These are phyloP conservation scores for Trichoderma endophyticum DNA, from an alignment of 2,329 filamentous ascomycete species.

Conservation along the genomic window DNA sequence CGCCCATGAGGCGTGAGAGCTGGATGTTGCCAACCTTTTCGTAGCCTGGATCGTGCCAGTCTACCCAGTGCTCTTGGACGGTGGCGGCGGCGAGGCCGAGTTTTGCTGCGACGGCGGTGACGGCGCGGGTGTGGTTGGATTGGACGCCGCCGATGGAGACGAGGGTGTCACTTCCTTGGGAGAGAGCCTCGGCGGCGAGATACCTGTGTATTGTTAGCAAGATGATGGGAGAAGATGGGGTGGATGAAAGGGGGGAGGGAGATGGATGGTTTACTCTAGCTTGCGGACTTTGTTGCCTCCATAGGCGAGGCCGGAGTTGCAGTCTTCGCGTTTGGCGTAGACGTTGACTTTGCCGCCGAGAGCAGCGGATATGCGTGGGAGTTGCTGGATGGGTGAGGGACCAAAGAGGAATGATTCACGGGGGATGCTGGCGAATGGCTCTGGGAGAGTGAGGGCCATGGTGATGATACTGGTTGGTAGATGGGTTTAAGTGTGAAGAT, in stretches of 20 bases:
- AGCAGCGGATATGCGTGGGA: conserved; percentile 61
- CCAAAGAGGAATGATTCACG: conserved; percentile 61
- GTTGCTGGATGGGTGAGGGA: conserved; percentile 64
- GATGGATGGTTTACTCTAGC: conserved; percentile 48
- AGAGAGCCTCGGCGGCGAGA: conserved; percentile 60
- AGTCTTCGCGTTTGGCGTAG: conserved; percentile 71
- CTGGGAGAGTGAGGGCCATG: conserved; percentile 49
- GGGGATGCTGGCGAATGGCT: conserved; percentile 62
- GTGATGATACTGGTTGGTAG: not conserved
- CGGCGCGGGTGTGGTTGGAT: conserved; percentile 67
- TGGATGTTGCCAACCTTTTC: conserved; percentile 69
- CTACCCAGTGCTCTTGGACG: conserved; percentile 66
- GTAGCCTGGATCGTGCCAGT: conserved; percentile 58
- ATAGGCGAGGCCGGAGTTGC: conserved; percentile 64
- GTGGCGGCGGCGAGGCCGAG: conserved; percentile 53
- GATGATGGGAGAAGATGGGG: not conserved
- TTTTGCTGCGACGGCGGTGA: conserved; percentile 59
- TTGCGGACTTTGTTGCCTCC: conserved; percentile 70
- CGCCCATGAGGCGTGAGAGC: conserved; percentile 64
- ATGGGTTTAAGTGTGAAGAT: not conserved
- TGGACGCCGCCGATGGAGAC: conserved; percentile 67
- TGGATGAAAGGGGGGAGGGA: not conserved
- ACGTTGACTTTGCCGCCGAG: conserved; percentile 59
- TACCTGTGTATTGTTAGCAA: conserved; percentile 42
- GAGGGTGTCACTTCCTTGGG: conserved; percentile 57